phyloP scores from a whole-genome alignment of 148 eudicot species.

The Nyssa sinensis region DNA sequence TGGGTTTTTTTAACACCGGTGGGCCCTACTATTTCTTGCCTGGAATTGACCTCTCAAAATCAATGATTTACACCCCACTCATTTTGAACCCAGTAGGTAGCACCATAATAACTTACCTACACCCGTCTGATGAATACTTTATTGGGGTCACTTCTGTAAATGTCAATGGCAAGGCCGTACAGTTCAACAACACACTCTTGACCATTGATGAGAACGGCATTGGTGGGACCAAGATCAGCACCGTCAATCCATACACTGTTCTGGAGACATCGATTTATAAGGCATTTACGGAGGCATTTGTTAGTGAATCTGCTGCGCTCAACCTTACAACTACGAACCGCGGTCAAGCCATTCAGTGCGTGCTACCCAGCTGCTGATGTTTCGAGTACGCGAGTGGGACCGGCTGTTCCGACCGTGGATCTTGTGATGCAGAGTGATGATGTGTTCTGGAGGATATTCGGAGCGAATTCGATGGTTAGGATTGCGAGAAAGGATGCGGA shows the following conservation, averaged over 20 bases:
- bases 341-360: constrained; percentile 30
- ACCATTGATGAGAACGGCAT: constrained; percentile 14
- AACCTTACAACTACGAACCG: constrained; percentile 27
- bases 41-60: constrained; percentile 34
- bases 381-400: constrained; percentile 20
- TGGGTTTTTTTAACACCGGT: constrained; percentile 22
- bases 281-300: constrained; percentile 22
- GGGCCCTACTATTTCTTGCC: constrained; percentile 41
- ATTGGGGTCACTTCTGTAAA: constrained; percentile 23
- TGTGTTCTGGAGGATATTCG: constrained; percentile 39
- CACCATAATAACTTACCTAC: constrained; percentile 10
- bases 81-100: constrained; percentile 19
- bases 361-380: constrained; percentile 30
- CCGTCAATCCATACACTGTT: constrained; percentile 24
- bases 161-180: constrained; percentile 33
- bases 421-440: constrained; percentile 29
- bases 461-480: constrained; percentile 44
- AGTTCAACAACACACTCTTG: constrained; percentile 16
- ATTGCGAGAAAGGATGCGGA: constrained; percentile 16
- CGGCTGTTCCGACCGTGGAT: constrained; percentile 36
- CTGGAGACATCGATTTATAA: constrained; percentile 19
- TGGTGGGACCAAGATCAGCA: constrained; percentile 46
- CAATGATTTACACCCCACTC: constrained; percentile 41
- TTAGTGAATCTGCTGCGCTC: constrained; percentile 30
- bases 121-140: constrained; percentile 33